Evolutionary conservation across 148 eudicot genomes (phyloP), one percentile per base, ranked within the genome.

Genomic region (Mesembryanthemum crystallinum): DNA sequence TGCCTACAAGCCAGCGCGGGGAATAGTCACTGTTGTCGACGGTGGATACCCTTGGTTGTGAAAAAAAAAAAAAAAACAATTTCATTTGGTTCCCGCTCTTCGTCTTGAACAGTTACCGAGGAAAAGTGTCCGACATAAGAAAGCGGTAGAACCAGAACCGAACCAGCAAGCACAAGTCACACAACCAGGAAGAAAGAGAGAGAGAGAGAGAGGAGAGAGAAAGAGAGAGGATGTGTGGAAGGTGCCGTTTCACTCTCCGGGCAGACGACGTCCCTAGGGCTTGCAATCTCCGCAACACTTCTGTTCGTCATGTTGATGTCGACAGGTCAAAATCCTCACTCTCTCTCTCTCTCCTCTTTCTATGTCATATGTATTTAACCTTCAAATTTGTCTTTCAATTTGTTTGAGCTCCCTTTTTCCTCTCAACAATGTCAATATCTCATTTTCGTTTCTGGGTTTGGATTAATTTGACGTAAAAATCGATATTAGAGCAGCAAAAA

Each of bases 221-320:
- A 73, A 37, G 73, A 64, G 45, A 63, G 76, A 74, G 7, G 55
- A 89, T 91, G 97, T 91, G 97, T 42, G 97, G 93, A 71, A 81
- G 93, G 63, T 85, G 83, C 73, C 88, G 98, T 24, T 91, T 89
- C 68, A 83, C 87, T 77, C 83, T 95, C 73, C 84, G 97, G 69
- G 73, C 84, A 49, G 92, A 88, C 59, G 97, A 86, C 57, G 52
- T 88, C 47, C 82, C 81, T 17, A 81, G 97, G 72, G 96, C 98
- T 71, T 88, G 87, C 80, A 82, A 91, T 83, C 79, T 86, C 75
- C 79, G 75, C 78, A 70, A 71, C 55, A 83, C 87, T 28, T 79
- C 91, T 37, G 42, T 92, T 43, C 91, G 94, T 25, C 87, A 85
- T 13, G 72, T 95, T 63, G 81, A 95, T 63, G 73, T 79, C 32